Base-by-base conservation (phyloP, 2,329 filamentous ascomycete genomes). In the Calonectria montana region DNA sequence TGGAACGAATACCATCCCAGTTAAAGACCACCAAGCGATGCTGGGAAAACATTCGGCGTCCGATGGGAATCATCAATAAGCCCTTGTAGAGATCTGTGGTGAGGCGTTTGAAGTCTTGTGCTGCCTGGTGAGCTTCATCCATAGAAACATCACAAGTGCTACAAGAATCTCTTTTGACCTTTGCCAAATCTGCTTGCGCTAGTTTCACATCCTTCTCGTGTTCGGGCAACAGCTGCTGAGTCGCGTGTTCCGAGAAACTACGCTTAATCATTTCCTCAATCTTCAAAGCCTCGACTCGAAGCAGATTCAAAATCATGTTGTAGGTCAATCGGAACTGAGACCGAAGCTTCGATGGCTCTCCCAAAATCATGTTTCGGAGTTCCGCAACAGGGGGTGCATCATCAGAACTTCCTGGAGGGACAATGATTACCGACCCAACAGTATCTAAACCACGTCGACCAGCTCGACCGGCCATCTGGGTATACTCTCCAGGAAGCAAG, bases 201-300 rank as follows among this genome's bases (percentile, higher is more conserved):
- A 98, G 78, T 81, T 96, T 95, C 73, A 99, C 95, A 70, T 95
- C 94, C 83, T 97, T 97, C 84, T 99, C 96, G 78, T 98, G 96
- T 83, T 98, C 96, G 0, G 97, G 97, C 1, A 98, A 87, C 15
- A 98, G 85, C 73, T 97, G 96, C 81, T 99, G 97, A 0, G 96
- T 98, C 27, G 96, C 96, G 83, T 99, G 97, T 83, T 99, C 97
- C 65, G 96, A 98, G 87, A 99, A 99, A 82, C 96, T 98, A 76
- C 97, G 93, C 88, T 99, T 99, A 87, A 99, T 99, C 97, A 99
- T 99, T 84, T 99, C 97, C 82, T 99, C 97, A 77, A 99, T 98
- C 86, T 98, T 98, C 75, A 99, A 86, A 2, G 97, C 97, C 83
- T 99, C 97, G 2, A 99, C 97, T 41, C 97, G 93, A 61, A 99